phyloP scores from a whole-genome alignment of 371 early-diverging fungal species.

The Basidiobolus heterosporus region DNA sequence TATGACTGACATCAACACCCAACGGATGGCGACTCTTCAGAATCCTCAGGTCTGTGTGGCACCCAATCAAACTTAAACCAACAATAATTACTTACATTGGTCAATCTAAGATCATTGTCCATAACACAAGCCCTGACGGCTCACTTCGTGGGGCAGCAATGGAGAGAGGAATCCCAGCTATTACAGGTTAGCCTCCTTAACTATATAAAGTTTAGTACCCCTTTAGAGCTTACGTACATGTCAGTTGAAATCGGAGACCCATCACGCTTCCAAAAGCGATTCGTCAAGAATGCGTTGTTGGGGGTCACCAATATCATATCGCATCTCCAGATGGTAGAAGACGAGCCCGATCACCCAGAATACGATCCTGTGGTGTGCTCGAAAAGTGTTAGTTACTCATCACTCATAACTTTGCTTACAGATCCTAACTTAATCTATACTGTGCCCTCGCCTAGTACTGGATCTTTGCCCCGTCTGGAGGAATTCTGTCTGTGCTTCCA shows the following conservation, averaged over 20 bases:
- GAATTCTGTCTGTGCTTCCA: conserved; percentile 47
- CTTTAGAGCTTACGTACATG: background rate
- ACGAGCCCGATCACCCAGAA: conserved; percentile 21
- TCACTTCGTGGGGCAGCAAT: conserved; percentile 72
- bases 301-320: conserved; percentile 47
- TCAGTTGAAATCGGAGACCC: conserved; percentile 69
- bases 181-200: conserved; percentile 23
- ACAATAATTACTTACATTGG: background rate
- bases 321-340: conserved; percentile 39
- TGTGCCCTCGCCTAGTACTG: conserved; percentile 33
- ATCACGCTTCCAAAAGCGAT: conserved; percentile 52
- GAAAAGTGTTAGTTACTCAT: conserved; percentile 14
- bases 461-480: conserved; percentile 31
- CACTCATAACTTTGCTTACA: conserved; percentile 15
- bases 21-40: conserved; percentile 65
- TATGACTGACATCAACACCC: conserved; percentile 59
- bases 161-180: conserved; percentile 60
- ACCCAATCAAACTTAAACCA: background rate
- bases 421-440: background rate
- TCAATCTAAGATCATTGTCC: conserved; percentile 21
- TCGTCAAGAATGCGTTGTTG: conserved; percentile 38
- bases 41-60: conserved; percentile 52
- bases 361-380: conserved; percentile 36
- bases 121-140: conserved; percentile 42
- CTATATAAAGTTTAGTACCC: background rate